A percentile compares a stretch with the other conserved stretches of the same genome.
Conservation (phyloP, 768 basidiomycete species). For the Leucogyrophana mollusca region DNA sequence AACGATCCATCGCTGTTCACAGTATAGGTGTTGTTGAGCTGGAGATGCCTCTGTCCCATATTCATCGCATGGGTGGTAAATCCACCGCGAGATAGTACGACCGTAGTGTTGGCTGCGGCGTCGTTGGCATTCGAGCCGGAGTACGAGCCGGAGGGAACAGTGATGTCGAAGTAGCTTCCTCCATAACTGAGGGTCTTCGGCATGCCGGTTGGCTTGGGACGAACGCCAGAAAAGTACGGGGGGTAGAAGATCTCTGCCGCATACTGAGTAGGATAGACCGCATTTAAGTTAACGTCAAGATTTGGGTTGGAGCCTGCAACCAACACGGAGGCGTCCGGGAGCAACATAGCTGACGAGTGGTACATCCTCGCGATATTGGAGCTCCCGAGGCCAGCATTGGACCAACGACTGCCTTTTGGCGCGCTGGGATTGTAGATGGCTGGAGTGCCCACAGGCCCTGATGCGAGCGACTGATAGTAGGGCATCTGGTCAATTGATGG, state of each 20-base stretch:
- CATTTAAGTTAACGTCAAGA: constrained; percentile 68
- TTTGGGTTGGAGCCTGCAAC: constrained; percentile 95
- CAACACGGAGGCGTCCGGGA: constrained; percentile 83
- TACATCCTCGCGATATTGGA: constrained; percentile 80
- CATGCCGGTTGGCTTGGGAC: constrained; percentile 68
- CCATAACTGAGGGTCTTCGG: constrained; percentile 84
- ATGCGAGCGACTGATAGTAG: constrained; percentile 68
- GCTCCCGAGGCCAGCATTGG: constrained; percentile 57
- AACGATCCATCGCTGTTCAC: constrained; percentile 78
- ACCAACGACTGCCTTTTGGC: constrained; percentile 72
- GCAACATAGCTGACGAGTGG: constrained; percentile 88
- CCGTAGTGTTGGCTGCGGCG: constrained; percentile 71
- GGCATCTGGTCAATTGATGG: constrained; percentile 54
- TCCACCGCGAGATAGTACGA: constrained; percentile 80
- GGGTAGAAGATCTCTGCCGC: constrained; percentile 90
- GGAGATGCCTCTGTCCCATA: constrained; percentile 80
- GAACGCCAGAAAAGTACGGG: constrained; percentile 71
- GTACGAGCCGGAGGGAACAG: constrained; percentile 64
- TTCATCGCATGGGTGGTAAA: constrained; percentile 87
- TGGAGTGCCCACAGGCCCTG: constrained; percentile 77
- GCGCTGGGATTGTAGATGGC: constrained; percentile 81
- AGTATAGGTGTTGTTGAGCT: constrained; percentile 84
- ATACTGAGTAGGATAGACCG: constrained; percentile 74
- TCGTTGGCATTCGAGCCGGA: constrained; percentile 57
- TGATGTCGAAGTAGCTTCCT: constrained; percentile 75